Base-by-base conservation (phyloP, 2,329 filamentous ascomycete genomes). In the Aaosphaeria pasadenensis region DNA sequence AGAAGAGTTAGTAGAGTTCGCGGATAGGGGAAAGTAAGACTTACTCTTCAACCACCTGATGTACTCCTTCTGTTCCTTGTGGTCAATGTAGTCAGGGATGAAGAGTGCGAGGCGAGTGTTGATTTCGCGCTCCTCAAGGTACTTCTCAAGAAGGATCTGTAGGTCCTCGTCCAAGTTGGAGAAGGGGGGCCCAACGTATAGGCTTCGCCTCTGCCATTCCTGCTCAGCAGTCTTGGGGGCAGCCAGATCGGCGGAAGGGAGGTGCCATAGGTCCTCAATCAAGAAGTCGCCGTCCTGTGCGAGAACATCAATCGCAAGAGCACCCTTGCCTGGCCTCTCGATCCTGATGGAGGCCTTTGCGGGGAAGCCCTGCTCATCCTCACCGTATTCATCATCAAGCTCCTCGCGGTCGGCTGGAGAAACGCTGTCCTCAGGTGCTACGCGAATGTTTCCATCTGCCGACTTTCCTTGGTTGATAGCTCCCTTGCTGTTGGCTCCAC, bases 21-120 rank as follows among this genome's bases (percentile, higher is more conserved):
- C 39, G 33, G 4, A 2, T 28, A 9, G 31, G 31, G 28, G 30
- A 43, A 11, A 9, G 11, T 9, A 43, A 3, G 11, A 66, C 64
- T 58, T 56, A 68, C 63, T 84, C 72, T 85, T 82, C 71, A 99
- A 77, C 94, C 95, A 99, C 57, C 81, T 77, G 53, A 95, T 77
- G 74, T 99, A 99, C 81, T 99, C 94, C 76, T 85, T 88, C 83
- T 97, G 92, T 83, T 99, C 94, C 86, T 99, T 99, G 75, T 88
- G 84, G 70, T 97, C 91, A 66, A 97, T 91, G 77, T 96, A 99
- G 71, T 97, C 91, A 35, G 91, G 90, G 40, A 95, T 86, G 73
- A 97, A 96, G 58, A 91, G 77, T 46, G 91, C 92, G 62, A 99
- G 82, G 50, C 86, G 83, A 61, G 87, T 85, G 65, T 92, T 90